Evolutionary conservation across 1,284 basidiomycete species (phyloP), one percentile per base, ranked within the genome.

Genomic region (Pseudomicrostroma phylloplanum): DNA sequence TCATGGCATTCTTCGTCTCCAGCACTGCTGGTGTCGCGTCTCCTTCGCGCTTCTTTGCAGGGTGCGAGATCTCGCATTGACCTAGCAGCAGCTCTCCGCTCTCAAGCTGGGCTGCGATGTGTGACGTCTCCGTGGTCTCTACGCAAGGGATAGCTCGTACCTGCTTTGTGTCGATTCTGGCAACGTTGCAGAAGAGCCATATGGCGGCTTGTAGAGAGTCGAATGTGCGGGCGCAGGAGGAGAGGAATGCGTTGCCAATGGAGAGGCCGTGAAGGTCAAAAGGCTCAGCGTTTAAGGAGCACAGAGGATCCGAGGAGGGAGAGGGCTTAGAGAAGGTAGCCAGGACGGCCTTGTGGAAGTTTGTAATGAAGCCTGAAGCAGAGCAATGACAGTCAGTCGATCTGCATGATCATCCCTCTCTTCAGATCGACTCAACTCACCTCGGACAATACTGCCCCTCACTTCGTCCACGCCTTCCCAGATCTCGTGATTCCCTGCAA

Each of bases 41-140:
- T 39, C 23, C 26, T 17, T 19, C 58, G 23, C 36, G 60, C 30
- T 36, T 36, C 57, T 43, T 12, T 3, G 46, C 56, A 12, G 94
- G 94, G 79, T 98, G 94, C 0, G 92, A 96, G 68, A 98, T 96
- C 76, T 96, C 91, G 79, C 92, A 96, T 81, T 98, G 94, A 1
- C 94, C 94, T 26, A 96, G 87, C 26, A 97, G 85, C 56, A 85
- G 86, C 40, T 84, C 82, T 7, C 88, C 89, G 72, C 93, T 86
- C 74, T 87, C 86, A 63, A 97, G 83, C 78, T 92, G 88, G 7
- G 89, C 92, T n/a, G 92, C 91, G 66, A 98, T 94, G 2, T 92
- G 97, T n/a, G 93, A 91, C 0, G 90, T 93, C 79, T 92, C 91
- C 79, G 92, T 96, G 1, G 94, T 97, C 56, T 96, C 88, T 71